phyloP scores from a whole-genome alignment of 495 filamentous ascomycete species.

The Xanthoparmelia taractica region DNA sequence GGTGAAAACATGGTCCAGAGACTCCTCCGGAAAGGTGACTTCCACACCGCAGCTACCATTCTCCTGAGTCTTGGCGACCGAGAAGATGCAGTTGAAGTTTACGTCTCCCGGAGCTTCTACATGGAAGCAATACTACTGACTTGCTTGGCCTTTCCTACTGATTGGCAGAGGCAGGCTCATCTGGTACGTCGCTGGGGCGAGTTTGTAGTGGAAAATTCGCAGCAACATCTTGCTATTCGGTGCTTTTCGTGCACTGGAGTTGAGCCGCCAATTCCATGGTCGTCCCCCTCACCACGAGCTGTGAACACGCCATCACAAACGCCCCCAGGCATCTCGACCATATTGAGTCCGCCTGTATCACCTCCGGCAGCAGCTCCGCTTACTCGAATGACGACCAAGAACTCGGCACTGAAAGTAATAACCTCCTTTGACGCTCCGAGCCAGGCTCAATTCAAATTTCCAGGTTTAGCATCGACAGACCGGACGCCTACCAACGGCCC shows the following conservation, averaged over 20 bases:
- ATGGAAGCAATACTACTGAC: constrained; percentile 85
- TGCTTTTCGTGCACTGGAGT: constrained; percentile 79
- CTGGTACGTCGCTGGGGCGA: constrained; percentile 94
- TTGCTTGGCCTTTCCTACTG: constrained; percentile 61
- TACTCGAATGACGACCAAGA: constrained; percentile 52
- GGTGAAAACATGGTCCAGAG: constrained; percentile 89
- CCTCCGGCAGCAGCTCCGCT: constrained; percentile 28
- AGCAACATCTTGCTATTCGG: constrained; percentile 83
- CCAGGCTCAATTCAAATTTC: constrained; percentile 54
- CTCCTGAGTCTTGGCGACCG: constrained; percentile 85
- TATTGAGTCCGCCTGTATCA: constrained; percentile 50
- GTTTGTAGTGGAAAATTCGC: constrained; percentile 73
- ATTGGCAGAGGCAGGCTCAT: constrained; percentile 85
- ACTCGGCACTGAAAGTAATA: constrained; percentile 84
- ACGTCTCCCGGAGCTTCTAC: constrained; percentile 81
- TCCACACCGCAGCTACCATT: constrained; percentile 86
- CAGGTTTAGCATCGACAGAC: constrained; percentile 57
- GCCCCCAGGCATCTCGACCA: constrained; percentile 42
- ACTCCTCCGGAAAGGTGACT: constrained; percentile 77
- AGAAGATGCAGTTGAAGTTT: constrained; percentile 94
- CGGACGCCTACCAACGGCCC: constrained; percentile 67
- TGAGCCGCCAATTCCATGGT: constrained; percentile 74
- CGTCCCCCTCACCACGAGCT: constrained; percentile 48
- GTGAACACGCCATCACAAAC: constrained; percentile 54
- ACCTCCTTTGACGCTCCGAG: constrained; percentile 70